Conservation (phyloP, 176 grass and related monocot species). For the Bromus sterilis region DNA sequence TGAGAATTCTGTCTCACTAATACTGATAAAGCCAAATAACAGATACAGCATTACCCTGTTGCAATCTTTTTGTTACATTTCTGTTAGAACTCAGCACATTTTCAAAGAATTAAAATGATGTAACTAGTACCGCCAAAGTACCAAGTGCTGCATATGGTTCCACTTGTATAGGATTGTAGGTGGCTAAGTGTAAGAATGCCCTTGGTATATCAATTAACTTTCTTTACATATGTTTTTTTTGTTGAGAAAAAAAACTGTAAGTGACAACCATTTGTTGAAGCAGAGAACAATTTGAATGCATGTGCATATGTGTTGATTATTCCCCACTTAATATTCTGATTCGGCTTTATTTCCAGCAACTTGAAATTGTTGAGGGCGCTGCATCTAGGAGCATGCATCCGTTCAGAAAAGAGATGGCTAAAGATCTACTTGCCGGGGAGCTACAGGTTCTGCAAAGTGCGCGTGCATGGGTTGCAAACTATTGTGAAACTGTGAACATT, state of each 20-base stretch:
- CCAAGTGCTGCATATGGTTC: neutral
- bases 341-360: conserved; percentile 32
- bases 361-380: conserved; percentile 22
- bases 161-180: neutral
- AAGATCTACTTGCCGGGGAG: conserved; percentile 61
- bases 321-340: neutral
- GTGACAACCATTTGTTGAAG: neutral
- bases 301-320: neutral
- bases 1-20: neutral
- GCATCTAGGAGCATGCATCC: conserved; percentile 6
- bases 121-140: neutral
- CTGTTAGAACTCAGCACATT: neutral
- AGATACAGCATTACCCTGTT: neutral
- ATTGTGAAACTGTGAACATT: conserved; percentile 31
- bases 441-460: conserved; percentile 42
- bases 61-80: neutral
- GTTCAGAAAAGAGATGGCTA: conserved; percentile 59
- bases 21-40: neutral
- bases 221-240: neutral
- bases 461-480: conserved; percentile 32
- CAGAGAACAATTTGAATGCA: neutral
- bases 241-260: neutral
- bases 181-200: neutral
- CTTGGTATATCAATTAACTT: neutral
- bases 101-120: neutral